These are phyloP conservation scores for Aurinia saxatilis DNA, from an alignment of 345 rosid species.

Conservation along the genomic window DNA sequence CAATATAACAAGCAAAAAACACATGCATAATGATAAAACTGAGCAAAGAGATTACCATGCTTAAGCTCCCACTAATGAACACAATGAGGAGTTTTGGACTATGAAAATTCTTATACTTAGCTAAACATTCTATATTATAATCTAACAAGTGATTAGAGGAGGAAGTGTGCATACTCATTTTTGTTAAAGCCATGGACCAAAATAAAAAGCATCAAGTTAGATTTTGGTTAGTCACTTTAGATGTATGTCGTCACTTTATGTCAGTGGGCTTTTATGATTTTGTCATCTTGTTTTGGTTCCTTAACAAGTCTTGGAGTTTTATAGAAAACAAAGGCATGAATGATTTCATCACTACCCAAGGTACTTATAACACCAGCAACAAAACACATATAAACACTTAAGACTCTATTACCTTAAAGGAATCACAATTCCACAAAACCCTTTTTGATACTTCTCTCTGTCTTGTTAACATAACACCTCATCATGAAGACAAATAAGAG, in stretches of 20 bases:
- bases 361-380: constrained; percentile 18
- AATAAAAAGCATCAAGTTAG: constrained; percentile 12
- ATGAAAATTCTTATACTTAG: not conserved
- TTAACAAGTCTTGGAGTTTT: not conserved
- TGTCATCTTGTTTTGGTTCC: constrained; percentile 5
- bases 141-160: not conserved
- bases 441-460: not conserved
- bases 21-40: not conserved
- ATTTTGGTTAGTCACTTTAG: constrained; percentile 23
- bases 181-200: constrained; percentile 4
- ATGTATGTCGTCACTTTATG: constrained; percentile 14
- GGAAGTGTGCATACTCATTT: not conserved
- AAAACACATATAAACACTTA: constrained; percentile 13
- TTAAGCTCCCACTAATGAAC: not conserved
- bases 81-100: not conserved
- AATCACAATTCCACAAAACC: too few relatives aligned
- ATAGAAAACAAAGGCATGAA: constrained; percentile 10
- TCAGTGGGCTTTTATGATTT: constrained; percentile 23
- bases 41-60: not conserved
- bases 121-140: not conserved
- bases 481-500: constrained; percentile 15
- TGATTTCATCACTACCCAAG: constrained; percentile 25
- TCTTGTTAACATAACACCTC: constrained; percentile 6
- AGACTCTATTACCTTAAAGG: constrained; percentile 16
- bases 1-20: not conserved